Base-by-base conservation (phyloP, 148 eudicot genomes). In the Euryodendron excelsum region DNA sequence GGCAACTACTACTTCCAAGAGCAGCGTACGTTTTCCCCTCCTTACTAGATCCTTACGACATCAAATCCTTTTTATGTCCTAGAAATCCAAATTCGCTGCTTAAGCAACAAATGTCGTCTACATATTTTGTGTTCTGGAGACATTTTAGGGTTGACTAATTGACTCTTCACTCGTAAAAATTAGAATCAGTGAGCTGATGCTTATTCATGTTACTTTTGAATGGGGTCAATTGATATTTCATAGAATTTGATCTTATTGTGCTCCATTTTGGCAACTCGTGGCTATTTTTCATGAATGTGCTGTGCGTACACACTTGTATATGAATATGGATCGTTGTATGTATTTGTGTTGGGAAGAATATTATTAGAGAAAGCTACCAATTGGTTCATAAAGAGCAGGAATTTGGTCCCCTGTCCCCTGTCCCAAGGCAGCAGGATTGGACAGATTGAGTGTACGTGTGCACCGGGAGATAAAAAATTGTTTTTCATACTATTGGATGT, bases 1-100 rank as follows among this genome's bases (percentile, higher is more conserved):
- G 97, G 94, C 70, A 88, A 81, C 80, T 87, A 92, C 84, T 77
- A 80, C 77, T 90, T 94, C 78, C 88, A 89, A 60, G 97, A 94
- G 84, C 92, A 92, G 44, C 80, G 97, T 94, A 89, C 78, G 41
- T 72, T 66, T 48, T 52, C 45, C 37, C 23, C 48, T 27, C 12
- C 18, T 28, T 9, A 44, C n/a, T 55, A 58, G 62, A 47, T 70
- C 34, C 41, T 41, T 25, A 2, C 28, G 20, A 4, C 23, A 48
- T 48, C 74, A 13, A 18, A 27, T 71, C 59, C 20, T 37, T 27
- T 44, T 30, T 18, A 5, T 62, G 37, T 39, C 74, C 74, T 71
- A 47, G 39, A 71, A 27, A 27, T 50, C 37, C 58, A 17, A 10
- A 47, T 71, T 48, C 0, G 6, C 18, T 68, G 7, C 39, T n/a